These are phyloP conservation scores for Leishmania gerbilli DNA, from an alignment of 208 protist species.

Conservation along the genomic window DNA sequence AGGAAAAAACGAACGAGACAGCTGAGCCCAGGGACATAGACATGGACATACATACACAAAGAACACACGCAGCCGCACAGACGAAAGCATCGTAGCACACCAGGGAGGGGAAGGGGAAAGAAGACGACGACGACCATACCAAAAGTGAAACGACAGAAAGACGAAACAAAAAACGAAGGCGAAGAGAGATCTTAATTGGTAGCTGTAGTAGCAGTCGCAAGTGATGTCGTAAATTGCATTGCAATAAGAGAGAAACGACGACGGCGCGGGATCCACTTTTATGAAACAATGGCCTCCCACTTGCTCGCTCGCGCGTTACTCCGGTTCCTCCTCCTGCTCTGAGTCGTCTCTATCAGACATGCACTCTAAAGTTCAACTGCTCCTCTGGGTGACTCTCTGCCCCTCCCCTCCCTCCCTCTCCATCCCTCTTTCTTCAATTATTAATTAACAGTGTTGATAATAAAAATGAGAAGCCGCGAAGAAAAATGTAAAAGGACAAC, in stretches of 20 bases:
- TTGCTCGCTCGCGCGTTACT: constrained; percentile 2
- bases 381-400: not conserved
- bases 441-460: not conserved
- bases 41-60: not conserved
- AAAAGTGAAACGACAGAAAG: not conserved
- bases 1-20: not conserved
- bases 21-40: not conserved
- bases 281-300: not conserved
- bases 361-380: not conserved
- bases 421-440: not conserved
- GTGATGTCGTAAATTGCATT: not conserved
- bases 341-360: not conserved
- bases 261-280: not conserved
- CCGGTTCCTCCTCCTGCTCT: not conserved
- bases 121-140: not conserved
- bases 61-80: not conserved
- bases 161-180: not conserved
- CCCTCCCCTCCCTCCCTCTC: not conserved
- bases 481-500: not conserved
- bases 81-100: not conserved
- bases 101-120: not conserved
- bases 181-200: constrained; percentile 9
- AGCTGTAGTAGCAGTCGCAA: constrained; percentile 7
- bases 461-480: constrained; percentile 7
- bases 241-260: not conserved